Base-by-base conservation (phyloP, 2,329 filamentous ascomycete species). In the Immersiporthe knoxdaviesiana region DNA sequence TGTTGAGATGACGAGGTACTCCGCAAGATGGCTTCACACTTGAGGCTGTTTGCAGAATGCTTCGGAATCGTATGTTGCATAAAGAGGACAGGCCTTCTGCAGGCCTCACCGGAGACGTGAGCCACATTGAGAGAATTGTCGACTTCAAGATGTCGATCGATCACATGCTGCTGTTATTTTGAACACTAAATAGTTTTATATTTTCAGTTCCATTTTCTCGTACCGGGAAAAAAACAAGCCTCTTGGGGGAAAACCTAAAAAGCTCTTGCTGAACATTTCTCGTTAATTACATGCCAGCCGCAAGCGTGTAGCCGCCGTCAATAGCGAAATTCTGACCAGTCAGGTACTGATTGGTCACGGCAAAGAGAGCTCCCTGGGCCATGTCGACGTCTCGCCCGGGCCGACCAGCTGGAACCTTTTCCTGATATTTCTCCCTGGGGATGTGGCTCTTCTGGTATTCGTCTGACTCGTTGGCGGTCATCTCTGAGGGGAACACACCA, bases 401-500 rank as follows among this genome's bases (percentile, higher is more conserved):
- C 58, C 85, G 70, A 32, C 70, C 71, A 71, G 71, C 81, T 68
- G 72, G 83, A 75, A 73, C 90, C 83, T 88, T 88, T 0, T 81
- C 80, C 56, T 83, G 84, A 73, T 90, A 91, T 66, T 84, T 83
- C 21, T 87, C 84, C 73, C 83, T 82, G 47, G 84, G 84, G 41
- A 88, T 83, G 68, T 87, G 80, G 74, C 90, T 84, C 79, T 91
- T 92, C 72, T 87, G 85, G 41, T 75, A 75, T 24, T 80, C 79
- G 24, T 83, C 80, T 37, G 82, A 84, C 16, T 78, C 81, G 3
- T 77, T 78, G 1, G 87, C 85, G 52, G 89, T 90, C 91, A 92
- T 92, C 85, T 92, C 91, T 75, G 89, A 91, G 24, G 89, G 90
- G 74, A 87, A 87, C 37, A 91, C 84, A 44, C 91, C 91, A 0